phyloP scores from a whole-genome alignment of 1,284 basidiomycete genomes.

The Trametes polyzona region DNA sequence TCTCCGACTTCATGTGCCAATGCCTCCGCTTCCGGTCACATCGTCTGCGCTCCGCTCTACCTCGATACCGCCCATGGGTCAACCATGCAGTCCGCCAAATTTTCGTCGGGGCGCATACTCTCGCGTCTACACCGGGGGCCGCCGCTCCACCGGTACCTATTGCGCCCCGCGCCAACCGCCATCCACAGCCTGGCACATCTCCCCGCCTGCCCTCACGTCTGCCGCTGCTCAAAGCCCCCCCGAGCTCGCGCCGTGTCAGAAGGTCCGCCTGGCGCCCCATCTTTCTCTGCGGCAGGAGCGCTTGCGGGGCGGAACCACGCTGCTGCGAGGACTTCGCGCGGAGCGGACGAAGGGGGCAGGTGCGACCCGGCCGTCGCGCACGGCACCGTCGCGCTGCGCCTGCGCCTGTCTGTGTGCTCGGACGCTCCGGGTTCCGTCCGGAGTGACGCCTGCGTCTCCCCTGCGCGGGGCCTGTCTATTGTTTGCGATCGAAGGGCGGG shows the following conservation, averaged over 20 bases:
- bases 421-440: too few species aligned
- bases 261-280: too few species aligned
- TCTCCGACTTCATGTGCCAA: too few species aligned
- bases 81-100: neutral
- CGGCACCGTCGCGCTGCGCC: too few species aligned
- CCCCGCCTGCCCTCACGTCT: too few species aligned
- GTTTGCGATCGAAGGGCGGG: neutral
- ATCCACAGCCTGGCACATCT: too few species aligned
- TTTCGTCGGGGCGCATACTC: neutral
- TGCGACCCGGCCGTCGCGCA: neutral
- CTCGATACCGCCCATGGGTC: neutral
- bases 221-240: too few species aligned
- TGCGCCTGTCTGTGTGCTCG: too few species aligned
- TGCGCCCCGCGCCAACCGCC: neutral
- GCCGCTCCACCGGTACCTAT: neutral
- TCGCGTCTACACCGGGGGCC: neutral
- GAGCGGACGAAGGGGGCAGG: neutral
- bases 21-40: too few species aligned
- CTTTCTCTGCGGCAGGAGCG: neutral
- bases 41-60: neutral
- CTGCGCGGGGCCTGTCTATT: too few species aligned
- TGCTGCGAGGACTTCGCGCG: neutral
- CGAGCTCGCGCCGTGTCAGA: too few species aligned
- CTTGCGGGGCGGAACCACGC: neutral
- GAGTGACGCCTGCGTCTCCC: too few species aligned